A percentile compares a stretch with the other conserved stretches of the same genome.
Evolutionary conservation across 495 filamentous ascomycete genomes (phyloP).

Genomic region (Penicillium macrosclerotiorum): DNA sequence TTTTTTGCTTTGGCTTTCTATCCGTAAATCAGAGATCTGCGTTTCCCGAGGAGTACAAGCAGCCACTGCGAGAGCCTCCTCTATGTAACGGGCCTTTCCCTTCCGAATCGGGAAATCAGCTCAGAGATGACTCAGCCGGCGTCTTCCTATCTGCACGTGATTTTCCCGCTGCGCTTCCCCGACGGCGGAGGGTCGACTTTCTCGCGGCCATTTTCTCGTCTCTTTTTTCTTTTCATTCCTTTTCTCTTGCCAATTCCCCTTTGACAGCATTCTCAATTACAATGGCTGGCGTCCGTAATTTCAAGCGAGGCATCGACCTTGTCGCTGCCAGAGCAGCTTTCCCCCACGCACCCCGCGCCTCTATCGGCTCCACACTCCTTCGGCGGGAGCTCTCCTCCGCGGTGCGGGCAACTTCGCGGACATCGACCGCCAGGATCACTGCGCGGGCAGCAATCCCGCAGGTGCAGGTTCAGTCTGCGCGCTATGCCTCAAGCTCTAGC

Average conservation of each 20-base stretch:
- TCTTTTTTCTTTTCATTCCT: slow-evolving; percentile 17
- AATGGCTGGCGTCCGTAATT: slow-evolving; percentile 36
- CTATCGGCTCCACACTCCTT: slow-evolving; percentile 38
- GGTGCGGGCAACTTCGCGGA: slow-evolving; percentile 21
- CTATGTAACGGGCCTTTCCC: background rate
- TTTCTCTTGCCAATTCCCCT: slow-evolving; percentile 20
- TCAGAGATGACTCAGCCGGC: slow-evolving; percentile 13
- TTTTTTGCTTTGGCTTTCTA: background rate
- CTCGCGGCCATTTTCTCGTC: slow-evolving; percentile 11
- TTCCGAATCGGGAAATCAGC: slow-evolving; percentile 17
- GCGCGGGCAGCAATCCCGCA: slow-evolving; percentile 15
- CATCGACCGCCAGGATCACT: slow-evolving; percentile 16
- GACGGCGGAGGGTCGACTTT: slow-evolving; percentile 20
- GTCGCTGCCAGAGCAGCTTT: slow-evolving; percentile 30
- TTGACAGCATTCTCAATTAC: slow-evolving; percentile 20
- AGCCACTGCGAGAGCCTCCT: no score
- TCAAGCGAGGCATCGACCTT: slow-evolving; percentile 34
- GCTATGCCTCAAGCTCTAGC: slow-evolving; percentile 60
- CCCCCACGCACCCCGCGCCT: slow-evolving; percentile 28
- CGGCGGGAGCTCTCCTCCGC: slow-evolving; percentile 38
- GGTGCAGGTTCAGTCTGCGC: slow-evolving; percentile 29
- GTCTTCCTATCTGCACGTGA: slow-evolving; percentile 42
- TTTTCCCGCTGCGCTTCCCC: slow-evolving; percentile 39
- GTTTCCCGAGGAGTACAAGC: slow-evolving; percentile 5
- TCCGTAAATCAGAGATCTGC: background rate